Evolutionary conservation across 148 eudicot species (phyloP), one percentile per base, ranked within the genome.

Genomic region (Amaranthus hypochondriacus): DNA sequence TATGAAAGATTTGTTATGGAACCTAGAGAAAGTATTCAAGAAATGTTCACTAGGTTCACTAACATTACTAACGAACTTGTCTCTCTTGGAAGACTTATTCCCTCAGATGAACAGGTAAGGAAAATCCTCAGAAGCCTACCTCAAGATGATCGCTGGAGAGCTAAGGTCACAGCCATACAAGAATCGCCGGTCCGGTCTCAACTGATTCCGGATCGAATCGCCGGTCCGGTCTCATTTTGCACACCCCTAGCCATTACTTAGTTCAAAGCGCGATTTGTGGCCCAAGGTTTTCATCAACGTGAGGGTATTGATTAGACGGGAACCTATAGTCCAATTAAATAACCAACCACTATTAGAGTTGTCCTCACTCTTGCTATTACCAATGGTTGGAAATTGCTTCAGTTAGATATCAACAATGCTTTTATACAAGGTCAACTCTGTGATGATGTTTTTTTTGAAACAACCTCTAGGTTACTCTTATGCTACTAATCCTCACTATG

Each of bases 211-310:
- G 39, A 0, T 2, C 39, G 39, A 2, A 28, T 28, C 39, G 39
- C 39, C 2, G 39, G 39, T 28, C 39, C 39, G 39, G 2, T 28
- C 39, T 28, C 0, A 28, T 28, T 28, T 28, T 28, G 39, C 39
- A 28, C 39, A 28, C 39, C 39, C 39, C 39, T 28, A 28, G 14
- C 14, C 14, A 66, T 49, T 3, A 66, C 39, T 3, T 7, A 66
- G 9, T n/a, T n/a, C 39, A 28, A 28, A 28, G 39, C 69, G 7
- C 6, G 69, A 3, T 10, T 48, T 66, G 69, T 66, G 69, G 39
- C 69, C 5, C 15, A 11, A 10, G 69, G 54, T 48, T 66, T 66
- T 13, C 53, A 48, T n/a, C 69, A 66, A 66, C 50, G 69, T 28
- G 9, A 21, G 39, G 1, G 69, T n/a, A 66, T 66, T 48, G 69